Base-by-base conservation (phyloP, 2,329 filamentous ascomycete genomes). In the Epichloe sp. region DNA sequence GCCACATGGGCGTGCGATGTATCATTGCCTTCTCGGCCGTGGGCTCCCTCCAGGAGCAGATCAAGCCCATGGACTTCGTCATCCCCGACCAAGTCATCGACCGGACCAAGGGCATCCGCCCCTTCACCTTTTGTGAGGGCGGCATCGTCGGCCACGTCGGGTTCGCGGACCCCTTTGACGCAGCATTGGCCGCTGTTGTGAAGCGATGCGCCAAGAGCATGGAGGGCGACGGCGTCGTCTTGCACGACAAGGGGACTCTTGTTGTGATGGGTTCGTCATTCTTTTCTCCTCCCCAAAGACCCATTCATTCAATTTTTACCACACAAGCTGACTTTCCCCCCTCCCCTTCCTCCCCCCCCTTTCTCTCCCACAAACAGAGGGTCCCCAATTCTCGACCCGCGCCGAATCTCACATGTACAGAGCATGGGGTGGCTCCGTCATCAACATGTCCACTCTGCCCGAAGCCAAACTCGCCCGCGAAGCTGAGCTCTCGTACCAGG, bases 381-480 rank as follows among this genome's bases (percentile, higher is more conserved):
- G 93, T n/a, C 93, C 93, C 19, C 89, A 95, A 62, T 98, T 98
- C 77, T 93, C 86, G 55, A 97, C 93, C 17, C 88, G 93, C 55
- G 91, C 93, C 53, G 93, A 98, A 72, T 93, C 86, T 52, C 83
- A 95, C 70, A 81, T 98, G 73, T 98, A 98, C 77, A 88, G 93
- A 59, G 77, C 81, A 54, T 96, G 89, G 87, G 91, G 91, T 61
- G 91, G 90, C 59, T 86, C 80, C 57, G 87, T 97, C 49, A 97
- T 98, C 76, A 97, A 97, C 79, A 98, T 98, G 93, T 95, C 88
- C 44, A 85, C 85, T 14, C 78, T 98, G 15, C 93, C 93, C 19
- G 93, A 98, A 72, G 86, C 91, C 47, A 98, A 98, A 76, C 82
- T 98, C 19, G 93, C 93, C 10, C 83, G 88, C 50, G 93, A 98